A percentile compares a stretch with the other conserved stretches of the same genome.
These are phyloP conservation scores for Cyclotella kingstonii DNA, from an alignment of 108 stramenopile species.

Conservation along the genomic window DNA sequence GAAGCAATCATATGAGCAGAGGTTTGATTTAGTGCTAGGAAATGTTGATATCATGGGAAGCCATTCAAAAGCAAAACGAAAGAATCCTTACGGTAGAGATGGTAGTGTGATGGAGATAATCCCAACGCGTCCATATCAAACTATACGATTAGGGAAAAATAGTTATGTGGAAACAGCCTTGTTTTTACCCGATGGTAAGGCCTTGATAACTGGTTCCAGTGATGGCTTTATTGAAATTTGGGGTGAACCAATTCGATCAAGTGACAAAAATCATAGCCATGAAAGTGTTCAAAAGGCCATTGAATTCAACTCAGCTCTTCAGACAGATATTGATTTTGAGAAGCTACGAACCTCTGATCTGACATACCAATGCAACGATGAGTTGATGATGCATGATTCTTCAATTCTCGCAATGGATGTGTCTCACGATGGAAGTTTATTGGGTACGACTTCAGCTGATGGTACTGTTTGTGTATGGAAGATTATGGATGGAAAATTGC, in stretches of 20 bases:
- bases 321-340: slow-evolving; percentile 26
- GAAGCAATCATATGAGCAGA: slow-evolving; percentile 29
- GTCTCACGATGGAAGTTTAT: slow-evolving; percentile 79
- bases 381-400: slow-evolving; percentile 88
- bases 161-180: slow-evolving; percentile 68
- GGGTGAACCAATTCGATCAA: slow-evolving; percentile 63
- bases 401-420: slow-evolving; percentile 72
- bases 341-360: slow-evolving; percentile 55
- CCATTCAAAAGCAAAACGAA: slow-evolving; percentile 34
- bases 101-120: slow-evolving; percentile 47
- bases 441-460: slow-evolving; percentile 76
- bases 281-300: slow-evolving; percentile 47
- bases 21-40: slow-evolving; percentile 78
- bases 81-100: slow-evolving; percentile 4
- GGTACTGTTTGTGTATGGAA: slow-evolving; percentile 86
- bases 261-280: slow-evolving; percentile 23
- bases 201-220: slow-evolving; percentile 82
- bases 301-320: neutral
- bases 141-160: slow-evolving; percentile 83
- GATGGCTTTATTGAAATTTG: slow-evolving; percentile 97
- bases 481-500: slow-evolving; percentile 71
- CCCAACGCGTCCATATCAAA: slow-evolving; percentile 48
- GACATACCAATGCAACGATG: slow-evolving; percentile 73
- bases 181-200: slow-evolving; percentile 69
- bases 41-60: slow-evolving; percentile 26